Evolutionary conservation across 139 green algal genomes (phyloP), one percentile per base, ranked within the genome.

Genomic region (Micractinium conductrix): DNA sequence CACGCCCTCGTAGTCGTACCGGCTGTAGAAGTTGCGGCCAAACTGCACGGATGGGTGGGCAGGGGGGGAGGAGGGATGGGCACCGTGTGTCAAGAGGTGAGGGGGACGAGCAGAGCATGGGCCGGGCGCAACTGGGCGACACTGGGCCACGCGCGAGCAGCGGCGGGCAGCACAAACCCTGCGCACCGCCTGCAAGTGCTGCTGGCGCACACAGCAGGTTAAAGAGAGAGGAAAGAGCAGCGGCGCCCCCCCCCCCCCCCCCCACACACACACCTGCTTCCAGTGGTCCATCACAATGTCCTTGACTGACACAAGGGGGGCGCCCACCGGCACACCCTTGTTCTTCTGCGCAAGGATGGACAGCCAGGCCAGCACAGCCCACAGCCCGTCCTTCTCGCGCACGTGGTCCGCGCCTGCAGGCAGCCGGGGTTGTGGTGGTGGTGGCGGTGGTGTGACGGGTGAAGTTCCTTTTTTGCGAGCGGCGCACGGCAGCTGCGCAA

Each of bases 361-460:
- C 74, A 98, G 89, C 95, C 95, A 98, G 38, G 93, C 94, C 43
- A 99, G 93, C 82, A 99, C 96, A 2, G 97, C 97, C 94, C 97
- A 99, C 79, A 99, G 93, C 40, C 97, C 97, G 85, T 99, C 97
- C 95, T 99, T 99, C 89, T 99, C 97, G 30, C 97, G 76, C 40
- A 95, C 93, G 92, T 99, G 97, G 92, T 99, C 97, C 24, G 88
- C 92, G 80, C 97, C 80, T 81, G 75, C 45, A 44, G n/a, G n/a
- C n/a, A n/a, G n/a, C n/a, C n/a, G n/a, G n/a, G n/a, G n/a, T n/a
- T n/a, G n/a, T n/a, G n/a, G n/a, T n/a, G n/a, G n/a, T n/a, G n/a
- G n/a, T n/a, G n/a, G n/a, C n/a, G n/a, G n/a, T n/a, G n/a, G n/a
- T n/a, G n/a, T n/a, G n/a, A n/a, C n/a, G n/a, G n/a, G n/a, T n/a